A percentile compares a stretch with the other conserved stretches of the same genome.
phyloP scores from a whole-genome alignment of 108 stramenopile species.

The Stephanodiscus minutulus region DNA sequence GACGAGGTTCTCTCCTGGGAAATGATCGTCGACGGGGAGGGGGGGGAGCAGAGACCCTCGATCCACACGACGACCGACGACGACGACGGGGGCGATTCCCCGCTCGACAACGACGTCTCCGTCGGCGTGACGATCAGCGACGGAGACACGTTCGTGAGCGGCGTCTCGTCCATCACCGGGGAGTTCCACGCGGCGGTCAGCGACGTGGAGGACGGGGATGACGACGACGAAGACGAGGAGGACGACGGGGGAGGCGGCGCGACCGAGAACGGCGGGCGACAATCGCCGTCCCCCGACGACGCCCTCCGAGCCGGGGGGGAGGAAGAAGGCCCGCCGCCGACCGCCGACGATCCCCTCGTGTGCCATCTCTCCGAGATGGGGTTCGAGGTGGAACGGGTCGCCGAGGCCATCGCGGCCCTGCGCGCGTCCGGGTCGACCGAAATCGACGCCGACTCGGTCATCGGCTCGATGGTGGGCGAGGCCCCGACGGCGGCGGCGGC shows the following conservation, averaged over 20 bases:
- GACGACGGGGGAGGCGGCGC: background rate
- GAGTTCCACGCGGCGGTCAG: constrained; percentile 4
- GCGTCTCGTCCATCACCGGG: constrained; percentile 17
- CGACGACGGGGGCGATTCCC: constrained; percentile 2
- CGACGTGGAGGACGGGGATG: constrained; percentile 3
- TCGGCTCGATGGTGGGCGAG: constrained; percentile 6
- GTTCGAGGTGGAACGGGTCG: constrained; percentile 6
- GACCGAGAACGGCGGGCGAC: constrained; percentile 9
- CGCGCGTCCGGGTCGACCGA: background rate
- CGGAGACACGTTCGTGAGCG: constrained; percentile 3
- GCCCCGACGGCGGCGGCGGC: background rate
- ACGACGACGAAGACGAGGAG: background rate
- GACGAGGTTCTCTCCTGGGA: constrained; percentile 1
- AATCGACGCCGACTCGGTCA: constrained; percentile 3
- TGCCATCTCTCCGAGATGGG: constrained; percentile 12
- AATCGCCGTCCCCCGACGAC: background rate
- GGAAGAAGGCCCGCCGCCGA: background rate
- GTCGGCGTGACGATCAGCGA: background rate
- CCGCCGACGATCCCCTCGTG: background rate
- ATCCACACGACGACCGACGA: constrained; percentile 10
- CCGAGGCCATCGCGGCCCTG: constrained; percentile 1
- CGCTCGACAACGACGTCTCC: background rate
- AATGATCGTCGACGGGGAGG: background rate
- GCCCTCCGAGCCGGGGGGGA: background rate
- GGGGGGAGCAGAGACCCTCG: too few relatives aligned